phyloP scores from a whole-genome alignment of 257 asterid species.

The Gentiana straminea region DNA sequence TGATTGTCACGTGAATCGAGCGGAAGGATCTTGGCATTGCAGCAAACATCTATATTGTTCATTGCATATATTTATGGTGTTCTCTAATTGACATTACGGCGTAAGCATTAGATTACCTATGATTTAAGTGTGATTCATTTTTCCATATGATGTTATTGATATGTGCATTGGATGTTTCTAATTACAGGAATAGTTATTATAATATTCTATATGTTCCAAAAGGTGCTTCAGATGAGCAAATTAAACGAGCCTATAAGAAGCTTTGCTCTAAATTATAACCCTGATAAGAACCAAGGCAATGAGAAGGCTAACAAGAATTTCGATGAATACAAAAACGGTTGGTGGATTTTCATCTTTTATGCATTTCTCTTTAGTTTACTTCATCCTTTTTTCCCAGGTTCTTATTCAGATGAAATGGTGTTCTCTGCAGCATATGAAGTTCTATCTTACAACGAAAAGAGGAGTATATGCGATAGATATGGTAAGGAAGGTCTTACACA shows the following conservation, averaged over 20 bases:
- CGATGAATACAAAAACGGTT: slow-evolving; percentile 89
- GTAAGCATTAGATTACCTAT: too few species aligned
- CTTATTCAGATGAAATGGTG: neutral
- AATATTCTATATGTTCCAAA: slow-evolving; percentile 65
- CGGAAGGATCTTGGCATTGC: too few species aligned
- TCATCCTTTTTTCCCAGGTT: too few species aligned
- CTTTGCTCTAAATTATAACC: slow-evolving; percentile 92
- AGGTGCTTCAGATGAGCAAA: slow-evolving; percentile 87
- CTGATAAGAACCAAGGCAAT: slow-evolving; percentile 84
- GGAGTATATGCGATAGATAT: slow-evolving; percentile 66
- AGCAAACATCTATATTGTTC: too few species aligned
- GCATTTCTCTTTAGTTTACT: too few species aligned
- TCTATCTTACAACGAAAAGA: slow-evolving; percentile 75
- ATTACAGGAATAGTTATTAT: slow-evolving; percentile 71
- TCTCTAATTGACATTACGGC: too few species aligned
- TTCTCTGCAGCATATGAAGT: slow-evolving; percentile 80
- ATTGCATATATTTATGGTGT: too few species aligned
- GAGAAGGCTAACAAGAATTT: slow-evolving; percentile 89
- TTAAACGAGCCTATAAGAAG: slow-evolving; percentile 83
- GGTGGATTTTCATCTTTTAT: too few species aligned
- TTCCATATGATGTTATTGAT: too few species aligned
- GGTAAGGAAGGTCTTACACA: slow-evolving; percentile 93
- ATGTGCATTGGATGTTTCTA: too few species aligned
- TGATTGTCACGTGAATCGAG: too few species aligned
- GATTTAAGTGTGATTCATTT: too few species aligned